Conservation (phyloP, 78 protist genomes). For the Chrysochromulina parva region DNA sequence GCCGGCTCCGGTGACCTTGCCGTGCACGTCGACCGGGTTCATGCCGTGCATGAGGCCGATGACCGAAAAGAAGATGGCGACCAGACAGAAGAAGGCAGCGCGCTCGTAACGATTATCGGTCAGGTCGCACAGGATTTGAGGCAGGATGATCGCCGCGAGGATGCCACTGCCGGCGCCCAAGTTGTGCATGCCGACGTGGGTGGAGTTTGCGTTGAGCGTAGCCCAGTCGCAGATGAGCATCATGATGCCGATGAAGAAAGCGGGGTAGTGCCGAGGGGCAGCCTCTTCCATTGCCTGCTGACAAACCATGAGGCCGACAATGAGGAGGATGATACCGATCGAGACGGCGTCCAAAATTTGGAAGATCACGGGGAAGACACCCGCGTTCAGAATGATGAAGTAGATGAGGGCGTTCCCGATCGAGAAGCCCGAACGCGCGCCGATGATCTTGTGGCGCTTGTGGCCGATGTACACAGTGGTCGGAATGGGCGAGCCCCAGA, state of each 20-base stretch:
- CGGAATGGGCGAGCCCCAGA: not conserved
- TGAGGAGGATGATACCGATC: too few species aligned
- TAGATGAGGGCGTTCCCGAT: not conserved
- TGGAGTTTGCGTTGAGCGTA: too few species aligned
- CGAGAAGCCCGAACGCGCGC: constrained; percentile 6
- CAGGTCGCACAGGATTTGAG: not conserved
- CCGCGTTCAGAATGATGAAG: too few species aligned
- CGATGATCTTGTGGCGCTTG: not conserved
- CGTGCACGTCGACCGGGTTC: not conserved
- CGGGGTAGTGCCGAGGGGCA: too few species aligned
- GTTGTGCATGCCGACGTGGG: not conserved
- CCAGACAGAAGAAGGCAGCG: not conserved
- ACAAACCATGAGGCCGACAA: too few species aligned
- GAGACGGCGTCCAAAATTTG: too few species aligned
- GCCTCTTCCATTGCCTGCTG: too few species aligned
- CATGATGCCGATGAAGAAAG: too few species aligned
- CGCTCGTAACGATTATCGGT: not conserved
- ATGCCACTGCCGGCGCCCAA: not conserved
- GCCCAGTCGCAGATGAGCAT: too few species aligned
- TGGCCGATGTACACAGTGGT: constrained; percentile 31
- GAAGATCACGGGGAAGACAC: too few species aligned
- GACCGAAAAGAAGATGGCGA: not conserved
- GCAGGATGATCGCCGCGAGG: not conserved
- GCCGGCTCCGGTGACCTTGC: too few species aligned
- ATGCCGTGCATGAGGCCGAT: not conserved